Evolutionary conservation across 2,329 filamentous ascomycete species (phyloP).

Genomic region (Chaetomium olivaceum): DNA sequence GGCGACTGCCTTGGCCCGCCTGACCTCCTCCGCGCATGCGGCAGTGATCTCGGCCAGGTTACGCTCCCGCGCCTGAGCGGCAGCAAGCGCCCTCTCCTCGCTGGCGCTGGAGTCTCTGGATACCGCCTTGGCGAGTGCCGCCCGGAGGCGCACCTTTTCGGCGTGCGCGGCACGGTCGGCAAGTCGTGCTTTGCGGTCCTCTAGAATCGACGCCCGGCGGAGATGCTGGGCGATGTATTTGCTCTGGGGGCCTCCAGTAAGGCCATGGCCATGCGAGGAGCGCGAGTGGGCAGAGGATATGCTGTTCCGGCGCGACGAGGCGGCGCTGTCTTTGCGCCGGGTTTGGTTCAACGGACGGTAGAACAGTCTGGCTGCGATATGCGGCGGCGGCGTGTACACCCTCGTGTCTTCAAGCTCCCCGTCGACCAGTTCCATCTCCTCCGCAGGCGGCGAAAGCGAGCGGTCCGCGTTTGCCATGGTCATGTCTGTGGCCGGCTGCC

Average conservation of each 20-base stretch:
- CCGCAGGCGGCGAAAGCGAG: slow-evolving; percentile 28
- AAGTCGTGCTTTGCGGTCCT: slow-evolving; percentile 75
- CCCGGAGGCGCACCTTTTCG: slow-evolving; percentile 77
- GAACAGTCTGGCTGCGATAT: slow-evolving; percentile 72
- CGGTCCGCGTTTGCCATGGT: slow-evolving; percentile 30
- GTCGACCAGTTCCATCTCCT: slow-evolving; percentile 32
- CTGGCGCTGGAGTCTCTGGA: slow-evolving; percentile 64
- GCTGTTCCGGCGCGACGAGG: slow-evolving; percentile 77
- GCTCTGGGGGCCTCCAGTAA: slow-evolving; percentile 63
- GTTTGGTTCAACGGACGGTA: slow-evolving; percentile 63
- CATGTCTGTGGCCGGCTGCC: slow-evolving; percentile 29
- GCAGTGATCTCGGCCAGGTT: slow-evolving; percentile 81
- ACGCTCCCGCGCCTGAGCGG: slow-evolving; percentile 74
- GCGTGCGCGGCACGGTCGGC: slow-evolving; percentile 80
- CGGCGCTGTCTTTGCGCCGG: slow-evolving; percentile 72
- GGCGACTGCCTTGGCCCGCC: slow-evolving; percentile 78
- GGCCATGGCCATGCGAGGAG: slow-evolving; percentile 61
- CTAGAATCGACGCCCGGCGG: slow-evolving; percentile 76
- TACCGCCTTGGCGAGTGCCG: slow-evolving; percentile 71
- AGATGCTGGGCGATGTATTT: slow-evolving; percentile 77
- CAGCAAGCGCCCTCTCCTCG: slow-evolving; percentile 75
- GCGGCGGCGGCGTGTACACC: slow-evolving; percentile 66
- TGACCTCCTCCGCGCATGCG: slow-evolving; percentile 78
- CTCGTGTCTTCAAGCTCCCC: slow-evolving; percentile 38
- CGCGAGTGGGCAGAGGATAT: slow-evolving; percentile 74